Evolutionary conservation across 139 green algal genomes (phyloP).

Genomic region (Asterochloris sp.): DNA sequence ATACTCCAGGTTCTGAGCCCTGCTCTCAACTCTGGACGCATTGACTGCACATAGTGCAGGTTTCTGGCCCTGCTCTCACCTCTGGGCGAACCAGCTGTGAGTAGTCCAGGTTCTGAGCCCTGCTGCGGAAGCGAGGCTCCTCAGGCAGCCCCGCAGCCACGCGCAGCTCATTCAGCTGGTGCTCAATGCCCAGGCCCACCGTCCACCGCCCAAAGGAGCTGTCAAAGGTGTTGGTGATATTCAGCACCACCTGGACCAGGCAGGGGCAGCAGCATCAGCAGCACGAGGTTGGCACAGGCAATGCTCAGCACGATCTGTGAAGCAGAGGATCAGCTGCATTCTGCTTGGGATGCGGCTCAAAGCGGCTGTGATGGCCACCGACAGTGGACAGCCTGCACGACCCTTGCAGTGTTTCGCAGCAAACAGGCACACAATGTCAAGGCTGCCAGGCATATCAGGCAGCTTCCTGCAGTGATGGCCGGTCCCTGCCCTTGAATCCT

Average conservation of each 20-base stretch:
- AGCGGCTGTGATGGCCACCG: too few relatives aligned
- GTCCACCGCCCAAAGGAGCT: slow-evolving; percentile 42
- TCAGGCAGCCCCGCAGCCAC: slow-evolving; percentile 22
- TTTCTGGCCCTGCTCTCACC: background rate
- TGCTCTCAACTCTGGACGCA: too few relatives aligned
- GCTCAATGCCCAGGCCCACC: slow-evolving; percentile 48
- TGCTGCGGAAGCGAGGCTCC: background rate
- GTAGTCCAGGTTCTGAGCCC: slow-evolving; percentile 38
- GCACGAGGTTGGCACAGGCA: background rate
- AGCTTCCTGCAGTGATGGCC: too few relatives aligned
- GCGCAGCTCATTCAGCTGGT: slow-evolving; percentile 37
- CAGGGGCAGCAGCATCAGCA: background rate
- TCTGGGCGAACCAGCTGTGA: slow-evolving; percentile 30
- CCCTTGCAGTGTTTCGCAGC: too few relatives aligned
- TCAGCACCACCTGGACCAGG: slow-evolving; percentile 32
- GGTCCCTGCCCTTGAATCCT: too few relatives aligned
- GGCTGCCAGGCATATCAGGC: too few relatives aligned
- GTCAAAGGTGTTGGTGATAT: slow-evolving; percentile 36
- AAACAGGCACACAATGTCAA: too few relatives aligned
- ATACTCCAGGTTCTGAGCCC: too few relatives aligned
- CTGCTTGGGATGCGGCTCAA: too few relatives aligned
- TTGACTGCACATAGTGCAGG: too few relatives aligned
- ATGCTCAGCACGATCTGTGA: background rate
- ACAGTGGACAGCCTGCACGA: too few relatives aligned
- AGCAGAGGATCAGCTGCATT: too few relatives aligned